Percentiles rank a stretch among this genome's conserved stretches.
Conservation (phyloP, 306 rosid species). For the Hylodesmum podocarpum region DNA sequence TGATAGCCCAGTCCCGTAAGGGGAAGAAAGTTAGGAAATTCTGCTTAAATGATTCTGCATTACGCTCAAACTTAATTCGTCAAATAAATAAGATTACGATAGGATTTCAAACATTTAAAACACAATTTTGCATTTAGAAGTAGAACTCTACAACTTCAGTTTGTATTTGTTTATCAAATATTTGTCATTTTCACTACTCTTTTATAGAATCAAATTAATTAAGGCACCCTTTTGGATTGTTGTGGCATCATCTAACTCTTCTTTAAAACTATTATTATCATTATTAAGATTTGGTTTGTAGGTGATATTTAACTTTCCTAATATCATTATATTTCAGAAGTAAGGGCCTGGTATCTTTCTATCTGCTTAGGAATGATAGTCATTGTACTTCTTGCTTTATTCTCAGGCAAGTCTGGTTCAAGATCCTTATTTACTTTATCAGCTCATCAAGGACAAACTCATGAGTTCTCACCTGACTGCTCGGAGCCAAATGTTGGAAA, state of each 20-base stretch:
- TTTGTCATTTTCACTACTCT: background rate
- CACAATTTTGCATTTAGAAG: background rate
- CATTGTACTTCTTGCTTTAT: background rate
- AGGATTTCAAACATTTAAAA: background rate
- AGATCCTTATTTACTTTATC: slow-evolving; percentile 27
- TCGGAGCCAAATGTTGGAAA: slow-evolving; percentile 30
- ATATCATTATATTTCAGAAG: background rate
- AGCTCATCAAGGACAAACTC: slow-evolving; percentile 26
- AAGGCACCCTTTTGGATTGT: background rate
- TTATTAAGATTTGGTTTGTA: background rate
- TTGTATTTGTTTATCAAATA: slow-evolving; percentile 4
- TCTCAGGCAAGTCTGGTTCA: slow-evolving; percentile 46
- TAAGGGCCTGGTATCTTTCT: background rate
- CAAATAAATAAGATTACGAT: background rate
- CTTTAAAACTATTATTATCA: background rate
- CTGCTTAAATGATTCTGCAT: background rate
- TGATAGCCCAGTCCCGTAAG: background rate
- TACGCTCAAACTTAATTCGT: background rate
- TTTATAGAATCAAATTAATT: background rate
- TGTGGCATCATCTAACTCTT: background rate
- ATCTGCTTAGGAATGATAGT: background rate
- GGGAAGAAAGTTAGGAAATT: background rate
- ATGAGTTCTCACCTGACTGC: slow-evolving; percentile 20
- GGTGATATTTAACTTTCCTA: background rate
- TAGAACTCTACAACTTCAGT: background rate